Evolutionary conservation across 192 early-diverging fungal species (phyloP), one percentile per base, ranked within the genome.

Genomic region (Jimgerdemannia flammicorona): DNA sequence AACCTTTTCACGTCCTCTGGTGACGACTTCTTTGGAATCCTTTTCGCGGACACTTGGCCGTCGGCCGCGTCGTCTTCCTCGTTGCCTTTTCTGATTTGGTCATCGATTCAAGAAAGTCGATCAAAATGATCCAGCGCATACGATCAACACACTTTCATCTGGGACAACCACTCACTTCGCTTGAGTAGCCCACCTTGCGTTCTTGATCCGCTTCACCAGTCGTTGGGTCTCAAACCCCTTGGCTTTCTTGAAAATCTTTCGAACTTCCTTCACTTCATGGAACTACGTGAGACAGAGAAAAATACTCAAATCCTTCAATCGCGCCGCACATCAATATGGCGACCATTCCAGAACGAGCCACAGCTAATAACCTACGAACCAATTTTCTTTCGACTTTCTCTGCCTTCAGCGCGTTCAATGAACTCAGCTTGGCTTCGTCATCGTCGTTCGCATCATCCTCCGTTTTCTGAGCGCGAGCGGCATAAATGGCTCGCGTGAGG

Each of bases 311-410:
- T 29, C 29, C 29, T 29, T 29, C 29, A 29, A 29, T 29, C 29
- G 29, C 29, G 29, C 29, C 29, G 29, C 19, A 40, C 14, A 40
- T 0, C 41, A 4, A n/a, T 66, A 4, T 3, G 29, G 14, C 29
- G 14, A n/a, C 54, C 4, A 74, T 17, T 3, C 39, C 4, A 40
- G n/a, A 18, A 9, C 39, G 43, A 40, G 69, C 20, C 43, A 66
- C 43, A 39, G 70, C 18, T 42, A 39, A 2, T 42, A 29, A 72
- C 40, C 66, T 43, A 6, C 74, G 78, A 74, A 82, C 80, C 75
- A 78, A 41, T 59, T 82, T 82, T 0, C 67, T 44, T 39, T 82
- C 69, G 20, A 82, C 44, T 17, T 82, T 82, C 43, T 74, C 44
- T 14, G 64, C 67, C 72, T 72, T 72, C 10, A 66, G 43, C 54